Conservation (phyloP, 768 basidiomycete species). For the Mycena filopes region DNA sequence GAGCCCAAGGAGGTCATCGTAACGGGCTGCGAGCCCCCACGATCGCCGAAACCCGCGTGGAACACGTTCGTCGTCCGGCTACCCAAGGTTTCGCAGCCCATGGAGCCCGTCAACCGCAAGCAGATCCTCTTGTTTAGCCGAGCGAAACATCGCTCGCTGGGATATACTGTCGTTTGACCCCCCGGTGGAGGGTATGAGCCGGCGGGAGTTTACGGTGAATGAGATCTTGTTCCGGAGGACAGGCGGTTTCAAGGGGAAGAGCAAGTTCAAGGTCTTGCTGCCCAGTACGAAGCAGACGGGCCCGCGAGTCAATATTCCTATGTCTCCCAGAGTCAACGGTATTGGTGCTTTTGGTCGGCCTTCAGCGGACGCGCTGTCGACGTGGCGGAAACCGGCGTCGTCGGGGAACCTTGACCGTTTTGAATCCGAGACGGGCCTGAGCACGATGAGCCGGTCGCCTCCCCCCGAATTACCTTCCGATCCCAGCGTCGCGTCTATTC, state of each 20-base stretch:
- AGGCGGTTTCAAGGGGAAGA: constrained; percentile 48
- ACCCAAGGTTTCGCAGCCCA: constrained; percentile 53
- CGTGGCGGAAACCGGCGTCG: constrained; percentile 56
- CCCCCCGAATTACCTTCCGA: constrained; percentile 62
- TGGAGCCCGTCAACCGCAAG: constrained; percentile 59
- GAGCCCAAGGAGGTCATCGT: constrained; percentile 57
- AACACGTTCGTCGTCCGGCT: constrained; percentile 56
- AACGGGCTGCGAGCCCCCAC: constrained; percentile 60
- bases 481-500: constrained; percentile 43
- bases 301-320: constrained; percentile 45
- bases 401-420: constrained; percentile 30
- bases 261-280: constrained; percentile 53
- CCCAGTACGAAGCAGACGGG: constrained; percentile 47
- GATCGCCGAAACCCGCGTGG: constrained; percentile 55
- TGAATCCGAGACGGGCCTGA: constrained; percentile 43
- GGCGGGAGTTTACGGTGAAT: constrained; percentile 70
- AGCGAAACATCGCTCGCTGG: constrained; percentile 57
- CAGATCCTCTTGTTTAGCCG: constrained; percentile 59
- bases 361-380: constrained; percentile 50
- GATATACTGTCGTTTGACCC: constrained; percentile 81
- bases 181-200: constrained; percentile 72
- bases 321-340: constrained; percentile 35
- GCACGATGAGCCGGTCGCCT: constrained; percentile 75
- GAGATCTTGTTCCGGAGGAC: constrained; percentile 68
- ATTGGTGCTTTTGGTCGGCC: constrained; percentile 56